These are phyloP conservation scores for Glonium stellatum DNA, from an alignment of 495 filamentous ascomycete genomes.

Conservation along the genomic window DNA sequence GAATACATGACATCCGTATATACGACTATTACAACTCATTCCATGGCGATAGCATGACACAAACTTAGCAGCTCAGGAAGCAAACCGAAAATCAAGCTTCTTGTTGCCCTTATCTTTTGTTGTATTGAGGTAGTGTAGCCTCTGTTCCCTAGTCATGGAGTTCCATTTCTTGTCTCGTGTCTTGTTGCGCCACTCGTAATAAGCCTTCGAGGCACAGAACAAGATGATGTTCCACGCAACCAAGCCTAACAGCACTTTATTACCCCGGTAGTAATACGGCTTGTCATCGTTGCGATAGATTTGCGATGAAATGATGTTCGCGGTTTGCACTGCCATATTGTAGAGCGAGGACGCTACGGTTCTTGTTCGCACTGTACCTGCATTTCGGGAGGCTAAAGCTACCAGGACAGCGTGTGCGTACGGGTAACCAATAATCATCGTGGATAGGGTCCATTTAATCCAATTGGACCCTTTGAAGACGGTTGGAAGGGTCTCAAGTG, in stretches of 20 bases:
- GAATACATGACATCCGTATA: too few species aligned
- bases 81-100: conserved; percentile 6
- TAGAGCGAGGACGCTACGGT: conserved; percentile 47
- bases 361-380: conserved; percentile 11
- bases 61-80: neutral
- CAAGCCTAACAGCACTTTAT: conserved; percentile 7
- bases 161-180: conserved; percentile 10
- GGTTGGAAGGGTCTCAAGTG: conserved; percentile 41
- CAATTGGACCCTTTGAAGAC: conserved; percentile 42
- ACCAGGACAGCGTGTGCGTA: conserved; percentile 28
- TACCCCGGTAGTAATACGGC: conserved; percentile 9
- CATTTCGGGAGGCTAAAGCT: conserved; percentile 8
- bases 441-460: conserved; percentile 50
- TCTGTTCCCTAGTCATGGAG: neutral
- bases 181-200: conserved; percentile 9
- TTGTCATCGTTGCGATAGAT: conserved; percentile 16
- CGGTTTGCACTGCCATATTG: conserved; percentile 66
- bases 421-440: conserved; percentile 49
- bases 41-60: too few species aligned
- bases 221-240: conserved; percentile 2
- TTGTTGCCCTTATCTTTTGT: conserved; percentile 2
- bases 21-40: too few species aligned
- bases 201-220: conserved; percentile 3
- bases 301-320: conserved; percentile 55
- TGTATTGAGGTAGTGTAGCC: conserved; percentile 1